These are phyloP conservation scores for Stagonosporopsis vannaccii DNA, from an alignment of 2,329 filamentous ascomycete genomes.

Conservation along the genomic window DNA sequence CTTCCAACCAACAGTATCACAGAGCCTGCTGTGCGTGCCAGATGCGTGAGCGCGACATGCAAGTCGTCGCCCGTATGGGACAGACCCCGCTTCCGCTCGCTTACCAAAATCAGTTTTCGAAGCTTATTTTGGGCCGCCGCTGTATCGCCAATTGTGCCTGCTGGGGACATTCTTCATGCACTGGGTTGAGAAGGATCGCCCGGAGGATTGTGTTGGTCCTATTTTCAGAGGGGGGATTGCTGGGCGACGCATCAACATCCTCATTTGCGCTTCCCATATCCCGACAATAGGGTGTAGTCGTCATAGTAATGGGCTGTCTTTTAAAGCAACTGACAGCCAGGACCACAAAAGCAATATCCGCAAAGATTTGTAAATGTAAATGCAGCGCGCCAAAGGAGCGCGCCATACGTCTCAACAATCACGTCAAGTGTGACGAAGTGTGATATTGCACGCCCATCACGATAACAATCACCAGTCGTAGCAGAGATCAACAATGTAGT, in stretches of 20 bases:
- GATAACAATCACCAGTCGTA: conserved; percentile 7
- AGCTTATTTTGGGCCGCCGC: conserved; percentile 33
- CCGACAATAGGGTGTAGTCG: conserved; percentile 1
- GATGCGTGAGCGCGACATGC: conserved; percentile 27
- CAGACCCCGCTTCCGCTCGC: conserved; percentile 20
- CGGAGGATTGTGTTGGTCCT: conserved; percentile 10
- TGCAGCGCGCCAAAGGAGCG: conserved; percentile 14
- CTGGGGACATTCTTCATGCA: conserved; percentile 1
- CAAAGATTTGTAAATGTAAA: neutral
- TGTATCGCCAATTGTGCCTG: conserved; percentile 13
- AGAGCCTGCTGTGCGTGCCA: conserved; percentile 28
- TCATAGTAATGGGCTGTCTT: neutral
- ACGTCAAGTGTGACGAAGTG: conserved; percentile 25
- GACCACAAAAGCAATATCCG: conserved; percentile 7
- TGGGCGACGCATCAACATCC: conserved; percentile 12
- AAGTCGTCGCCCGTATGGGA: conserved; percentile 13
- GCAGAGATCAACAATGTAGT: neutral
- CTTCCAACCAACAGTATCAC: conserved; percentile 29
- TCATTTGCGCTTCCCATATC: neutral
- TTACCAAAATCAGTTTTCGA: conserved; percentile 28
- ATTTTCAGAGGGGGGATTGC: neutral
- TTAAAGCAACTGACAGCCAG: conserved; percentile 1
- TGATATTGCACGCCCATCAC: conserved; percentile 15
- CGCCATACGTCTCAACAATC: conserved; percentile 34
- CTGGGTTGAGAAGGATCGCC: conserved; percentile 15